Base-by-base conservation (phyloP, 2,329 filamentous ascomycete species). In the Botrytis sinoallii region DNA sequence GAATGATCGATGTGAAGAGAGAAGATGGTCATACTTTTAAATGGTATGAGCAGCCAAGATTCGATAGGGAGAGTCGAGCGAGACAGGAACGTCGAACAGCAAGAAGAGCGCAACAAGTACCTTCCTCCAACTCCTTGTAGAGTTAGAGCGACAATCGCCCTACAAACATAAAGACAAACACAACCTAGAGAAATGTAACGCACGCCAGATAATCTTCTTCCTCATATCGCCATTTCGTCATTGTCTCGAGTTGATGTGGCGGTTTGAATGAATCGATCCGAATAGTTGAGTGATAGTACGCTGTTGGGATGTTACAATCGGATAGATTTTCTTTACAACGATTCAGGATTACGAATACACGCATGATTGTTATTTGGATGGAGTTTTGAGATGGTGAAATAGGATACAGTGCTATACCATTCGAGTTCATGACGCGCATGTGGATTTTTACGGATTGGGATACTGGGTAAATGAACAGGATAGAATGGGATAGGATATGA, bases 1-100 rank as follows among this genome's bases (percentile, higher is more conserved):
- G 75, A 38, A 74, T 74, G 70, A 44, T 79, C 3, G 72, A 78
- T 70, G 48, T 74, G 32, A 12, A 8, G 20, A 42, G 73, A 32
- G 35, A 38, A 29, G 48, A 57, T 10, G 66, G 66, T 1, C 46
- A 52, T n/a, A 29, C 5, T 4, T 29, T 14, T 38, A 68, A 57
- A 35, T 68, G 66, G 66, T 68, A 57, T 57, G 66, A 68, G n/a
- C 66, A 68, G 48, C 66, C 48, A 38, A 42, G 66, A 42, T 10
- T 68, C 20, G 48, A 68, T 25, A 29, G 66, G 12, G 66, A 68
- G 18, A 68, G 40, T 32, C 48, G 65, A 22, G 10, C 48, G 66
- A 42, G 66, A 68, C 52, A 57, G 48, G 29, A 68, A 32, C 66
- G 66, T 57, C 35, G 46, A 16, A 12, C 35, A 22, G n/a, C 40